phyloP scores from a whole-genome alignment of 192 early-diverging fungal species.

The Borealophlyctis nickersoniae region DNA sequence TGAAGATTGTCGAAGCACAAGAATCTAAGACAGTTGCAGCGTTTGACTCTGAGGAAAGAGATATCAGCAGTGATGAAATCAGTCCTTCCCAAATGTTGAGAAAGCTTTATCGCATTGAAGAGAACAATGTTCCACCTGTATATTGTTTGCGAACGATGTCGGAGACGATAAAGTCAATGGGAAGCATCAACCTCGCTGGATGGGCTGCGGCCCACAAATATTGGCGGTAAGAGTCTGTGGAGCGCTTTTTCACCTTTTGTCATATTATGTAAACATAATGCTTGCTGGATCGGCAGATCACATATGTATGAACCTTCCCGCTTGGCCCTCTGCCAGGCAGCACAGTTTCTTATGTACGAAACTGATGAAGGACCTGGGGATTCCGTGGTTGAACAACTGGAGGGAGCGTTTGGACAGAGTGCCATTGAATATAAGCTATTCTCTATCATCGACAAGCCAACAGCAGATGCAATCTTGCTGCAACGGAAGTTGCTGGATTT shows the following conservation, averaged over 20 bases:
- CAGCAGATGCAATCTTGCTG: not conserved
- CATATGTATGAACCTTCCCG: too few species aligned
- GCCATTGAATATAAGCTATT: not conserved
- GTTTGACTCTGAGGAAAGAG: too few species aligned
- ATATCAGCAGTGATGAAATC: not conserved
- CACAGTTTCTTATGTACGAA: not conserved
- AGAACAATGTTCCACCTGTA: not conserved
- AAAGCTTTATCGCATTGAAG: not conserved
- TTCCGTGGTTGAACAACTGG: not conserved
- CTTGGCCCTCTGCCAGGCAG: too few species aligned
- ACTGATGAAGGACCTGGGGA: not conserved
- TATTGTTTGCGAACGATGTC: not conserved
- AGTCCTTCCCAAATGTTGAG: not conserved
- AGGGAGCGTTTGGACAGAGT: not conserved
- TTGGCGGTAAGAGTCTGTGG: too few species aligned
- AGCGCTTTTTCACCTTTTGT: too few species aligned
- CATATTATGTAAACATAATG: too few species aligned
- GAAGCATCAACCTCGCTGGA: too few species aligned
- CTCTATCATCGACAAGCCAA: not conserved
- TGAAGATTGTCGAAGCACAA: not conserved
- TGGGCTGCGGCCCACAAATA: too few species aligned
- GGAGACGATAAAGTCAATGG: too few species aligned
- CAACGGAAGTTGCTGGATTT: not conserved
- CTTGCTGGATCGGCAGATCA: too few species aligned
- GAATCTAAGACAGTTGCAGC: not conserved